Evolutionary conservation across 306 rosid genomes (phyloP).

Genomic region (Ormosia semicastrata): DNA sequence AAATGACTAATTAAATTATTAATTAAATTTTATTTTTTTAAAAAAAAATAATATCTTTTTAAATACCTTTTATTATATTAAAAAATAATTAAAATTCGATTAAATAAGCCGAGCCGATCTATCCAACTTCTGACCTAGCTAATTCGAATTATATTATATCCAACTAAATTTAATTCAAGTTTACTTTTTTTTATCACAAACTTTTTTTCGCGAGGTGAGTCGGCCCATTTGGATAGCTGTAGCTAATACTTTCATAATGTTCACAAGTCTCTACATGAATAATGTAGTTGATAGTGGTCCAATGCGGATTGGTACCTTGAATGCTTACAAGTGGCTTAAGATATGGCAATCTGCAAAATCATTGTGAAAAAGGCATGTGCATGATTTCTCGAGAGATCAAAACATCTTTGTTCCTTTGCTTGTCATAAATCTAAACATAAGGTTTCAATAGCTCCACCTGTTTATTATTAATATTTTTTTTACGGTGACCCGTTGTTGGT

Average conservation of each 20-base stretch:
- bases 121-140: too few relatives aligned
- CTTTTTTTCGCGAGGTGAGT: too few relatives aligned
- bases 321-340: neutral
- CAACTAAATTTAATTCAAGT: too few relatives aligned
- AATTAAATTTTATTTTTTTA: too few relatives aligned
- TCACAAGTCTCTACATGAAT: neutral
- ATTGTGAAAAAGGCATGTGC: neutral
- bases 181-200: too few relatives aligned
- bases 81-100: too few relatives aligned
- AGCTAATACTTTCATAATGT: neutral
- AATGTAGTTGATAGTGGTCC: neutral
- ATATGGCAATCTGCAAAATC: neutral
- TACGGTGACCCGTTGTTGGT: neutral
- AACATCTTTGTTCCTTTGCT: neutral
- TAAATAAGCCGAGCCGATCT: too few relatives aligned
- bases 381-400: neutral
- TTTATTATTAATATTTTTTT: neutral
- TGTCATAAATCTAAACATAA: neutral
- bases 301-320: neutral
- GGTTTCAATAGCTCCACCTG: slow-evolving; percentile 28
- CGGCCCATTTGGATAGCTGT: too few relatives aligned
- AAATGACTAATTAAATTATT: too few relatives aligned
- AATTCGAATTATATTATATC: too few relatives aligned
- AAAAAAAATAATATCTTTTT: too few relatives aligned
- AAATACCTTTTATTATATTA: too few relatives aligned